Percentiles rank a stretch among this genome's conserved stretches.
phyloP scores from a whole-genome alignment of 495 filamentous ascomycete genomes.

The Tuber magnatum region DNA sequence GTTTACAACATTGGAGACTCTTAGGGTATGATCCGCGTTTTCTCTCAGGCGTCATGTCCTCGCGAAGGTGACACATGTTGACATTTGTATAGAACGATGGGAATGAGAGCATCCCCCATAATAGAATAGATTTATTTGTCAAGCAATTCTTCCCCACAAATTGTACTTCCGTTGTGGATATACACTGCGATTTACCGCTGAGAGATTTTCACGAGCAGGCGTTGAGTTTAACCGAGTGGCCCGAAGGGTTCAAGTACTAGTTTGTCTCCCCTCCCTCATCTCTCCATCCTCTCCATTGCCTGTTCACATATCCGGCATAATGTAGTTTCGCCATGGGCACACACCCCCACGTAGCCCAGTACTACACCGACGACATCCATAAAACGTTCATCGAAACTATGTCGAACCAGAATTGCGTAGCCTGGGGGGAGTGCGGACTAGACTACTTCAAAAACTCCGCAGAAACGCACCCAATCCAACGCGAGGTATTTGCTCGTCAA shows the following conservation, averaged over 20 bases:
- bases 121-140: constrained; percentile 19
- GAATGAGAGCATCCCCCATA: constrained; percentile 19
- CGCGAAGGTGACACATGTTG: not conserved
- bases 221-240: constrained; percentile 25
- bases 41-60: not conserved
- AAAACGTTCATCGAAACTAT: constrained; percentile 38
- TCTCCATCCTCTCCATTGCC: not conserved
- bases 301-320: not conserved
- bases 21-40: constrained; percentile 19
- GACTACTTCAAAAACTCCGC: constrained; percentile 29
- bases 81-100: constrained; percentile 5
- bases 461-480: constrained; percentile 19
- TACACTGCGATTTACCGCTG: constrained; percentile 28
- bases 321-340: constrained; percentile 29
- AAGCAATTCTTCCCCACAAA: constrained; percentile 27
- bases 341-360: constrained; percentile 26
- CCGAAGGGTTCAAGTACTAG: constrained; percentile 33
- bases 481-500: constrained; percentile 28
- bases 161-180: constrained; percentile 28
- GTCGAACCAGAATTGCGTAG: constrained; percentile 56
- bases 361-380: constrained; percentile 32
- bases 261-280: constrained; percentile 6
- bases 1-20: constrained; percentile 20
- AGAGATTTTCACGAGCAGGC: constrained; percentile 21
- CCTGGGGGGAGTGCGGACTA: constrained; percentile 47